These are phyloP conservation scores for Prosopis cineraria DNA, from an alignment of 306 rosid species.

Conservation along the genomic window DNA sequence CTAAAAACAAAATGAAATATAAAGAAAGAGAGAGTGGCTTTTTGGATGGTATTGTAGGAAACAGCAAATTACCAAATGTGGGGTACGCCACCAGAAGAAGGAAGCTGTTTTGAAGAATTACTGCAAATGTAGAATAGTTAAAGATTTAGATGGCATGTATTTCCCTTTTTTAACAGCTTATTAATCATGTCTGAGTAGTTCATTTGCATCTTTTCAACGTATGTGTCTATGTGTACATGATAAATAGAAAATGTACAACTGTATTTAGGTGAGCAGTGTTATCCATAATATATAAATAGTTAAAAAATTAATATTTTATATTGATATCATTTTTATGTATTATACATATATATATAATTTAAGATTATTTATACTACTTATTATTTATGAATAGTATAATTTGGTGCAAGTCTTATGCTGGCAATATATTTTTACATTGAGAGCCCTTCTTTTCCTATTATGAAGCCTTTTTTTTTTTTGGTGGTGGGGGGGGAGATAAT, in stretches of 20 bases:
- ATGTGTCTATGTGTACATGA: no score
- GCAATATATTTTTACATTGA: neutral
- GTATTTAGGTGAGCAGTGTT: no score
- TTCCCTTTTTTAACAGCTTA: neutral
- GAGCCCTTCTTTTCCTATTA: neutral
- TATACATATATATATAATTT: no score
- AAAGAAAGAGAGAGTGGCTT: neutral
- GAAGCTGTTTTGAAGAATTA: neutral
- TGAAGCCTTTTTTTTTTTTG: no score
- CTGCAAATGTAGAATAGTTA: neutral
- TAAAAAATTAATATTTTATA: no score
- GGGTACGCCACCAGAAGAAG: neutral
- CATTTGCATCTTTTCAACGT: no score
- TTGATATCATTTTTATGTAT: no score
- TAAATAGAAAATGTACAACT: no score
- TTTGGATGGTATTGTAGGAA: neutral
- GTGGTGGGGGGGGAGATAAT: no score
- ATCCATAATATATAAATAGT: no score
- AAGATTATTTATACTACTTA: neutral
- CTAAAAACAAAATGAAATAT: neutral
- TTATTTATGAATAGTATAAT: neutral
- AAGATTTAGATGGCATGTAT: neutral
- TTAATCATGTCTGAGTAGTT: no score
- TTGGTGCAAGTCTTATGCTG: no score
- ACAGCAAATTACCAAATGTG: neutral